These are phyloP conservation scores for Fusarium dimerum DNA, from an alignment of 2,329 filamentous ascomycete species.

Conservation along the genomic window DNA sequence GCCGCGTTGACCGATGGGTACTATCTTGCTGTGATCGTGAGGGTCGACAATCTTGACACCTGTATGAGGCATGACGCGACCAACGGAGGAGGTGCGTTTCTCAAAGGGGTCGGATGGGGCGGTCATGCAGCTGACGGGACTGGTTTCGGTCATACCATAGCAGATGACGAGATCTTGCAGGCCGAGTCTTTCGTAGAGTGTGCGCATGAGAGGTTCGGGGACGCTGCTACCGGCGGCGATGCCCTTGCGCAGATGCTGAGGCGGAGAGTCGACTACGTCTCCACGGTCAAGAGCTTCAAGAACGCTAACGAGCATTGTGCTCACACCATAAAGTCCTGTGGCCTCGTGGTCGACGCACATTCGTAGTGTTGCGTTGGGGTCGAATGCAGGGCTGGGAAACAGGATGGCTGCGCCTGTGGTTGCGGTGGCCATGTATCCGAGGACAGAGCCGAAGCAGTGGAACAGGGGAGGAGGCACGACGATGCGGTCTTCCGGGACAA, in stretches of 20 bases:
- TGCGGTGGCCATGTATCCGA: constrained; percentile 95
- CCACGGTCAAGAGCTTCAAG: constrained; percentile 69
- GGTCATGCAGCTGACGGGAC: constrained; percentile 79
- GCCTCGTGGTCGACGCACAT: constrained; percentile 55
- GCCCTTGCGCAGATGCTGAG: constrained; percentile 69
- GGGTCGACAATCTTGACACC: constrained; percentile 73
- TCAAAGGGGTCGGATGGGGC: constrained; percentile 71
- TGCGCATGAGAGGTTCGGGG: constrained; percentile 77
- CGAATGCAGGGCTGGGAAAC: constrained; percentile 85
- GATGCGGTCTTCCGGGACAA: constrained; percentile 72
- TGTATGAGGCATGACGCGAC: constrained; percentile 82
- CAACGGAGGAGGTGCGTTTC: constrained; percentile 75
- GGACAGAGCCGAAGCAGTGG: constrained; percentile 85
- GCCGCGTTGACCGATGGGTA: constrained; percentile 68
- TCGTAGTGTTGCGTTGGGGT: constrained; percentile 69
- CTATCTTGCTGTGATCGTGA: constrained; percentile 53
- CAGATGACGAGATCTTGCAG: constrained; percentile 85
- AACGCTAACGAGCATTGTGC: constrained; percentile 92
- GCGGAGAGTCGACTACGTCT: constrained; percentile 24
- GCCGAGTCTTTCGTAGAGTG: constrained; percentile 72
- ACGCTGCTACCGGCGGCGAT: constrained; percentile 89
- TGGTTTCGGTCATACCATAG: constrained; percentile 95
- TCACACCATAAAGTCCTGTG: constrained; percentile 79
- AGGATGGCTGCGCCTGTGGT: constrained; percentile 78
- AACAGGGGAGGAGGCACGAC: constrained; percentile 87